phyloP scores from a whole-genome alignment of 805 yeast genomes.

The Osmozyma mogii region DNA sequence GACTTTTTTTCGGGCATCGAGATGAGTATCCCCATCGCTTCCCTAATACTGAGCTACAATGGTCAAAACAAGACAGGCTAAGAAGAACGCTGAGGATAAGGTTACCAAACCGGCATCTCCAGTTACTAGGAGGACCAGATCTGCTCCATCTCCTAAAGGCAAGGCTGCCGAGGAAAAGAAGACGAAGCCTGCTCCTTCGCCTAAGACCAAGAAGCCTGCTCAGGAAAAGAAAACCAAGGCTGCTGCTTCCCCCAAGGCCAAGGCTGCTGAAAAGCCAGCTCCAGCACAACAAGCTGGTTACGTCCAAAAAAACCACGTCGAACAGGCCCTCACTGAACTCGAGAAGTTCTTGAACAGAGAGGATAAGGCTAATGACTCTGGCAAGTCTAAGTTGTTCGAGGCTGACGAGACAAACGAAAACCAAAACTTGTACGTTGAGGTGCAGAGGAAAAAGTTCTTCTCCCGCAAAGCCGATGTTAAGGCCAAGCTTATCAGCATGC shows the following conservation, averaged over 20 bases:
- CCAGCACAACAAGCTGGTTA: slow-evolving; percentile 7
- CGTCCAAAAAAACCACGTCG: slow-evolving; percentile 9
- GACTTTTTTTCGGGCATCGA: no score
- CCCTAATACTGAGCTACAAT: no score
- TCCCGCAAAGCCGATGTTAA: slow-evolving; percentile 52
- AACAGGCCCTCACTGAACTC: slow-evolving; percentile 58
- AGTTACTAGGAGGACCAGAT: slow-evolving; percentile 18
- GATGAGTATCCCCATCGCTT: no score
- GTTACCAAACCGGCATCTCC: background rate
- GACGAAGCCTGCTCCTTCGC: slow-evolving; percentile 13
- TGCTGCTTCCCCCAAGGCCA: slow-evolving; percentile 15
- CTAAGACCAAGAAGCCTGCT: slow-evolving; percentile 3
- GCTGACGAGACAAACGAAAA: slow-evolving; percentile 42
- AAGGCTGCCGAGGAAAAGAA: slow-evolving; percentile 15
- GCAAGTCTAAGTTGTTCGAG: slow-evolving; percentile 19
- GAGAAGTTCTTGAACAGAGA: slow-evolving; percentile 44
- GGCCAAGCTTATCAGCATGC: slow-evolving; percentile 41
- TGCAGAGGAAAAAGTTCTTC: slow-evolving; percentile 59
- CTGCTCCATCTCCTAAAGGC: slow-evolving; percentile 18
- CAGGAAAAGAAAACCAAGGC: slow-evolving; percentile 4
- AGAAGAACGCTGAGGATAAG: background rate
- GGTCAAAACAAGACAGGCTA: slow-evolving; percentile 31
- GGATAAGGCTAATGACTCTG: slow-evolving; percentile 19
- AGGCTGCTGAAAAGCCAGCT: slow-evolving; percentile 4
- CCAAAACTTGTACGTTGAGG: slow-evolving; percentile 48